These are phyloP conservation scores for Irineochytrium annulatum DNA, from an alignment of 192 early-diverging fungal genomes.

Conservation along the genomic window DNA sequence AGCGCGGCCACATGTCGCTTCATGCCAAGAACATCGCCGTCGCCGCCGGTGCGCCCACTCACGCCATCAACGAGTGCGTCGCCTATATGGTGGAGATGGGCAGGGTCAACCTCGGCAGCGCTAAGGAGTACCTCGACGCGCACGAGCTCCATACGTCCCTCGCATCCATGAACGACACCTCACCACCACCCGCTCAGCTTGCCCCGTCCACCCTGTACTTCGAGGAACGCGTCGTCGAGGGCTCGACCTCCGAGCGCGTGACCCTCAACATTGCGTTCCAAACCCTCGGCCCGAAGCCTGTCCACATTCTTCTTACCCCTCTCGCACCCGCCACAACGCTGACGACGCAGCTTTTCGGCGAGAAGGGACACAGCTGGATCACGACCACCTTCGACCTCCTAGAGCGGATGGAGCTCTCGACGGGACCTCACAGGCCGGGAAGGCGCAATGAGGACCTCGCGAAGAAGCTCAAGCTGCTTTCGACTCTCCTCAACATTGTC, in stretches of 20 bases:
- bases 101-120: slow-evolving; percentile 55
- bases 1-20: slow-evolving; percentile 65
- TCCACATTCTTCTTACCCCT: slow-evolving; percentile 32
- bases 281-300: slow-evolving; percentile 40
- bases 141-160: slow-evolving; percentile 41
- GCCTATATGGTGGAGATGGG: slow-evolving; percentile 65
- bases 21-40: slow-evolving; percentile 47
- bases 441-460: slow-evolving; percentile 34
- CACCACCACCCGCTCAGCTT: background rate
- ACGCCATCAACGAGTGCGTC: slow-evolving; percentile 62
- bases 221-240: slow-evolving; percentile 24
- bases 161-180: background rate
- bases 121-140: slow-evolving; percentile 52
- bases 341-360: slow-evolving; percentile 38
- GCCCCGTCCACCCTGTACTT: slow-evolving; percentile 44
- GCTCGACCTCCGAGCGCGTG: slow-evolving; percentile 16
- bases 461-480: slow-evolving; percentile 46
- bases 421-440: slow-evolving; percentile 2
- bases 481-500: slow-evolving; percentile 46
- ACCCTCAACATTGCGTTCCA: slow-evolving; percentile 55
- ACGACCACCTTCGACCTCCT: slow-evolving; percentile 30
- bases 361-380: slow-evolving; percentile 45
- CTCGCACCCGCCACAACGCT: slow-evolving; percentile 22
- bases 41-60: slow-evolving; percentile 65
- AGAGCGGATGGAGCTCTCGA: slow-evolving; percentile 35